phyloP scores from a whole-genome alignment of 805 yeast genomes.

The Komagataella pseudopastoris region DNA sequence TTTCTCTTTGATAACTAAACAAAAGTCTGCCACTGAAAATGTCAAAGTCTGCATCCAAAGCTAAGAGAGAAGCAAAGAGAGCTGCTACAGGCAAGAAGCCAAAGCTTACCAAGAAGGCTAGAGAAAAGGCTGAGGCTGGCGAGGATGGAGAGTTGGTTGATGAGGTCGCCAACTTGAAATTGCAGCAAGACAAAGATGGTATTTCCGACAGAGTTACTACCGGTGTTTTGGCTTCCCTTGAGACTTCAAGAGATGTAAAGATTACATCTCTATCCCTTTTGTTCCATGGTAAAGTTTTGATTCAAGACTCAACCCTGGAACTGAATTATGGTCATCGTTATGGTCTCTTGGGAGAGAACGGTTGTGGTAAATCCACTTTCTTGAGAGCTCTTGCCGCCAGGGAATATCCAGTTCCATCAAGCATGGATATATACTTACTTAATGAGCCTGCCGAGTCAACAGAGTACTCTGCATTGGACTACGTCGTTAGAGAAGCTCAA shows the following conservation, averaged over 20 bases:
- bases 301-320: slow-evolving; percentile 86
- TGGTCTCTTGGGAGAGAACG: slow-evolving; percentile 96
- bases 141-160: slow-evolving; percentile 30
- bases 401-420: slow-evolving; percentile 90
- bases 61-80: slow-evolving; percentile 96
- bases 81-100: slow-evolving; percentile 67
- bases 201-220: slow-evolving; percentile 94
- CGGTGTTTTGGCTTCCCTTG: slow-evolving; percentile 85
- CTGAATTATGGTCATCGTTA: slow-evolving; percentile 95
- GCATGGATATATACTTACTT: slow-evolving; percentile 80
- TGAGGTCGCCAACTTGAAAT: slow-evolving; percentile 72
- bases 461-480: slow-evolving; percentile 84
- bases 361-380: slow-evolving; percentile 97
- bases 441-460: slow-evolving; percentile 97
- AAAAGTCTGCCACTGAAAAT: slow-evolving; percentile 7
- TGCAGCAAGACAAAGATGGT: slow-evolving; percentile 91
- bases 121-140: slow-evolving; percentile 43
- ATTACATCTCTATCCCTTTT: slow-evolving; percentile 78
- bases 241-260: slow-evolving; percentile 89
- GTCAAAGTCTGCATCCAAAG: slow-evolving; percentile 82
- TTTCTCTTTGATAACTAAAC: not conserved
- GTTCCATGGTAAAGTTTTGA: slow-evolving; percentile 94
- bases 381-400: slow-evolving; percentile 88
- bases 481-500: slow-evolving; percentile 96
- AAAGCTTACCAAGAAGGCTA: slow-evolving; percentile 51